Base-by-base conservation (phyloP, 768 basidiomycete species). In the Cantharellus cinnabarinus region DNA sequence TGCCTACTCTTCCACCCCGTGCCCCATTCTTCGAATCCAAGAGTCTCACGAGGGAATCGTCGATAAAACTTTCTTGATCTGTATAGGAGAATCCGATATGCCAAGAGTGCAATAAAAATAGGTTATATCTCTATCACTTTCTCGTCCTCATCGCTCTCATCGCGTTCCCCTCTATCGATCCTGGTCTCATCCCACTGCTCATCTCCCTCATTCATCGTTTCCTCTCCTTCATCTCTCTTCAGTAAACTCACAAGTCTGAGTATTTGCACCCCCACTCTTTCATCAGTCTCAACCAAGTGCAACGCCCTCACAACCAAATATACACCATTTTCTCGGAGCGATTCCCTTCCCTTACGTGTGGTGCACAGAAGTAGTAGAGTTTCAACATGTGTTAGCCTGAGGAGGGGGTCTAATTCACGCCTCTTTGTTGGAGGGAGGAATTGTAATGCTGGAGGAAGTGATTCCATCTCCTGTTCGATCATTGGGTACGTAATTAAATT, bases 171-270 rank as follows among this genome's bases (percentile, higher is more conserved):
- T 1, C 88, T 77, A 65, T 91, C 81, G 42, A 99, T 68, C n/a
- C 97, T 71, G 62, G 78, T 82, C 2, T 97, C 95, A 4, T 98
- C 72, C 14, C 89, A 79, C 66, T 90, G 89, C 44, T 95, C 85
- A 50, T 85, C 82, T 67, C 89, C 89, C 2, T 0, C 42, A 40
- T 1, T 54, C 3, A 58, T 37, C 29, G 41, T 52, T 29, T n/a
- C 10, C 29, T 38, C 4, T 15, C 37, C n/a, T 59, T 39, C 35
- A 34, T 54, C 5, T 41, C 41, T 7, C 7, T 34, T 10, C 51
- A 41, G 38, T 3, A 3, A n/a, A 44, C 41, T 42, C 35, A 10
- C 34, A 56, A 20, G n/a, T 29, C 5, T n/a, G 4, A 4, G n/a
- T 35, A 3, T 14, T 39, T 4, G n/a, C 10, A 51, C 34, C 69